phyloP scores from a whole-genome alignment of 2,329 filamentous ascomycete genomes.

The Ustulina deusta region DNA sequence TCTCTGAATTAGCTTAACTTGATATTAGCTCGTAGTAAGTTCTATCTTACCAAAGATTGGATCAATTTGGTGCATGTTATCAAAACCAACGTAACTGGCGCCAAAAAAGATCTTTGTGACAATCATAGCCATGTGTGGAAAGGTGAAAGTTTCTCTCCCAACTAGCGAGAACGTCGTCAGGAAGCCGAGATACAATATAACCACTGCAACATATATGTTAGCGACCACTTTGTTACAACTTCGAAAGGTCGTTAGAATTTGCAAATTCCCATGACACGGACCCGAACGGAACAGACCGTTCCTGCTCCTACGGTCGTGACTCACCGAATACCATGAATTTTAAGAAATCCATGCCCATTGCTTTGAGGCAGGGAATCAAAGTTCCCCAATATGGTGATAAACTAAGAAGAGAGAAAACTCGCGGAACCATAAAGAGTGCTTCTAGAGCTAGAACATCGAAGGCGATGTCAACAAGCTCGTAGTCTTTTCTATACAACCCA shows the following conservation, averaged over 20 bases:
- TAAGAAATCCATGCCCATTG: constrained; percentile 90
- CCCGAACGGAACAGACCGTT: background rate
- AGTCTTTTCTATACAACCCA: constrained; percentile 71
- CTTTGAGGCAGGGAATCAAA: constrained; percentile 88
- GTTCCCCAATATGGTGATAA: constrained; percentile 92
- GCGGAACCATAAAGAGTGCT: constrained; percentile 89
- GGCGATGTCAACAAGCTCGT: constrained; percentile 76
- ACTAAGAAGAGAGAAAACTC: constrained; percentile 87
- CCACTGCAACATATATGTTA: constrained; percentile 30
- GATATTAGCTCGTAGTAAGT: background rate
- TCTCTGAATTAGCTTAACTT: constrained; percentile 28
- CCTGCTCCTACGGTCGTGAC: constrained; percentile 56
- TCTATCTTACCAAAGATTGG: constrained; percentile 60
- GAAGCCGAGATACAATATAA: constrained; percentile 80
- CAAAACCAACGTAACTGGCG: constrained; percentile 79
- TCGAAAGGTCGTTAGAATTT: background rate
- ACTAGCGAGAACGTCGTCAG: constrained; percentile 86
- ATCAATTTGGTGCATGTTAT: constrained; percentile 71
- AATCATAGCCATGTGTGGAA: constrained; percentile 78
- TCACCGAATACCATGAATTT: constrained; percentile 82
- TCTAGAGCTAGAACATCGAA: constrained; percentile 93
- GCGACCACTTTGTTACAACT: background rate
- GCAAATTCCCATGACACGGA: background rate
- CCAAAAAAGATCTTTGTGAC: constrained; percentile 86
- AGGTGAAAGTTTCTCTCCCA: constrained; percentile 75